A percentile compares a stretch with the other conserved stretches of the same genome.
phyloP scores from a whole-genome alignment of 192 early-diverging fungal genomes.

The Linnemannia exigua region DNA sequence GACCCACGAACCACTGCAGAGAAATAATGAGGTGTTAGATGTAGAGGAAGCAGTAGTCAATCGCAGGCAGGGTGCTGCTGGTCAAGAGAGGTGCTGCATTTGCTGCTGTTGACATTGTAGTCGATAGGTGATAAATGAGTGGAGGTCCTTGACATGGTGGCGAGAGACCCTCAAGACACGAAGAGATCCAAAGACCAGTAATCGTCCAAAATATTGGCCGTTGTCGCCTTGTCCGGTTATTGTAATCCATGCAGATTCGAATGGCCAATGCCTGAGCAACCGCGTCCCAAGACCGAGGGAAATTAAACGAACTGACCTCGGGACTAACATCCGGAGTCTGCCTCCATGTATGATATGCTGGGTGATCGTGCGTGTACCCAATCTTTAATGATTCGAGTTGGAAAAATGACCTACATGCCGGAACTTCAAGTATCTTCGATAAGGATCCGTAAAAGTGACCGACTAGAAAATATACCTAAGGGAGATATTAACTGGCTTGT shows the following conservation, averaged over 20 bases:
- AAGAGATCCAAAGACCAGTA: not conserved
- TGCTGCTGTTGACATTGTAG: not conserved
- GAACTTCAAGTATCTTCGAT: not conserved
- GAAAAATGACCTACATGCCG: not conserved
- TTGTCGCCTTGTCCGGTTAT: not conserved
- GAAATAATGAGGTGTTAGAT: not conserved
- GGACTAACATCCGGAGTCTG: not conserved
- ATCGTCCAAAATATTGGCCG: not conserved
- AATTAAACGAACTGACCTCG: not conserved
- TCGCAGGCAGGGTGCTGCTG: not conserved
- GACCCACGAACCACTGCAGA: not conserved
- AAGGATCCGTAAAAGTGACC: not conserved
- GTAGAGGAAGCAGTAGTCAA: not conserved
- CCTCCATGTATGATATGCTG: not conserved
- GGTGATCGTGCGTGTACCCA: not conserved
- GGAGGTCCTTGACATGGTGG: not conserved
- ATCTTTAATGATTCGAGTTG: not conserved
- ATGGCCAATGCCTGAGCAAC: not conserved
- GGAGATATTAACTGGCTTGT: too few relatives aligned
- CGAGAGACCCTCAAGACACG: not conserved
- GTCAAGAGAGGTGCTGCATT: not conserved
- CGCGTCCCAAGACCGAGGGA: not conserved
- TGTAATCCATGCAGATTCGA: not conserved
- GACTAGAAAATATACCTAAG: not conserved
- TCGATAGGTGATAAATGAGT: not conserved